Base-by-base conservation (phyloP, 2,329 filamentous ascomycete species). In the Diaporthe batatas region DNA sequence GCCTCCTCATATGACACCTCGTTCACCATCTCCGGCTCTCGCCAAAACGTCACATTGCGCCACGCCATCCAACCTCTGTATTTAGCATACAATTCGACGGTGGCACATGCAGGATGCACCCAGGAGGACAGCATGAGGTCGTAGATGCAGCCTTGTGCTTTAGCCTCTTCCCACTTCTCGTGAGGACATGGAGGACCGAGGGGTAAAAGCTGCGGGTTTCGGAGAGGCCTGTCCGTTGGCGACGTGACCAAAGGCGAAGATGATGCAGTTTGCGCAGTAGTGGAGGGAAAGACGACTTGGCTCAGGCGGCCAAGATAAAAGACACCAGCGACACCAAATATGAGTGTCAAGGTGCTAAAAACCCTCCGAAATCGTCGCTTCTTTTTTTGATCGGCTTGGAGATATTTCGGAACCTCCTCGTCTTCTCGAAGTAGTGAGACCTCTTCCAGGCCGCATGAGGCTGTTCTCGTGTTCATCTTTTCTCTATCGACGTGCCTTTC, bases 1-100 rank as follows among this genome's bases (percentile, higher is more conserved):
- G 47, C 47, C n/a, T 10, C 47, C 21, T 51, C 47, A 23, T 51
- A 51, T 51, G 47, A 51, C n/a, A 51, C 47, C 47, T 51, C 18
- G 47, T 51, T 51, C 6, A 51, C 47, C 47, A 51, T 51, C n/a
- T n/a, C 47, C 1, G 47, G 47, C n/a, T 51, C 47, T n/a, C n/a
- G 21, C 47, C 47, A 51, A n/a, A 51, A 51, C 11, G 47, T 51
- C 47, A 51, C 47, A n/a, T 51, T 51, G 47, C 47, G 47, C 47
- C 47, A 51, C 2, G 47, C 47, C 47, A 51, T 51, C 47, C 47
- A 51, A 18, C 23, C 47, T n/a, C 47, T 51, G 10, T 51, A 51
- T 12, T 51, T 51, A 1, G 47, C 18, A 12, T 51, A 51, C 11
- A 51, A 51, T 51, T 51, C n/a, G 18, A 12, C 0, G 2, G 47